phyloP scores from a whole-genome alignment of 306 rosid species.

The Glycine tomentella region DNA sequence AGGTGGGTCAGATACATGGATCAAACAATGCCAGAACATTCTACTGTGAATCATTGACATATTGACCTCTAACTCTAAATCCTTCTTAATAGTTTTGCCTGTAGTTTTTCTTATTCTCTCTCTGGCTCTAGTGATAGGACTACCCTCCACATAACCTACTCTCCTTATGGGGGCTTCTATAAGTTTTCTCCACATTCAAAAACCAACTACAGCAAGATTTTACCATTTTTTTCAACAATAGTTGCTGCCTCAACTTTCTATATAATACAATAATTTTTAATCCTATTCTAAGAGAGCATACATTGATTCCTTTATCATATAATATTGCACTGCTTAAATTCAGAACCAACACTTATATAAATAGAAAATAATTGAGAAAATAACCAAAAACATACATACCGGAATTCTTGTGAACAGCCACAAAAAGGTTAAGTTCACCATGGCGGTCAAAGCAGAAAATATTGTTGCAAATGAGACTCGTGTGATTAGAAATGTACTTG shows the following conservation, averaged over 20 bases:
- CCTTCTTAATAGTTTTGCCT: not conserved
- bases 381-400: constrained; percentile 57
- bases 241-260: not conserved
- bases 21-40: too few species aligned
- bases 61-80: not conserved
- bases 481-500: constrained; percentile 1
- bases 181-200: not conserved
- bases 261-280: not conserved
- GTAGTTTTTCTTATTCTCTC: constrained; percentile 1
- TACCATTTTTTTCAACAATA: constrained; percentile 2
- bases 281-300: constrained; percentile 24
- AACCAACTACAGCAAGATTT: not conserved
- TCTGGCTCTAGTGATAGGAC: not conserved
- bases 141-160: not conserved
- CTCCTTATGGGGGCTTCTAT: not conserved
- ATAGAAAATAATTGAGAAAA: constrained; percentile 38
- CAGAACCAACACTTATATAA: constrained; percentile 25
- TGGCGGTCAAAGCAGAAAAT: constrained; percentile 66
- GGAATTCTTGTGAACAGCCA: constrained; percentile 59
- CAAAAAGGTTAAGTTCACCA: constrained; percentile 71
- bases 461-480: constrained; percentile 55
- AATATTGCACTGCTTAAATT: constrained; percentile 28
- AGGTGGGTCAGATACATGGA: not conserved
- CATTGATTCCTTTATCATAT: constrained; percentile 19
- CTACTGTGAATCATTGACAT: too few species aligned